These are phyloP conservation scores for Trebouxia sp. DNA, from an alignment of 139 green algal genomes.

Conservation along the genomic window DNA sequence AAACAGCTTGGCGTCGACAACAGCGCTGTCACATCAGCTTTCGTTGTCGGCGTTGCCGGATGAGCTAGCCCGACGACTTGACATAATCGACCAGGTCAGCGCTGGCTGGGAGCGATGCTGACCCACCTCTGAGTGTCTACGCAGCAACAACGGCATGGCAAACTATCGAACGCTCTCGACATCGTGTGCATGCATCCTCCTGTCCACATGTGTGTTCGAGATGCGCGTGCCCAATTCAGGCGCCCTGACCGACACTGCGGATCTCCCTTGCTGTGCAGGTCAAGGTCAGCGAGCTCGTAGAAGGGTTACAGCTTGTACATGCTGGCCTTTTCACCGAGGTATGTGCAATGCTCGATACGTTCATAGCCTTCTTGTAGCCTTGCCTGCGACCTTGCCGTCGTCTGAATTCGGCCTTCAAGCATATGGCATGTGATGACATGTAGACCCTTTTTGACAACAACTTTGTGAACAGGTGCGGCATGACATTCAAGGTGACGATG, in stretches of 20 bases:
- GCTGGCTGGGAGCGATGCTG: too few species aligned
- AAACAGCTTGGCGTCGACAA: constrained; percentile 3
- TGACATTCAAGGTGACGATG: constrained; percentile 20
- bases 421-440: too few species aligned
- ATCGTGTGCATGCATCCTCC: neutral
- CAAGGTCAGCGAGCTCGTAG: constrained; percentile 11
- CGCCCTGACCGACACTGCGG: too few species aligned
- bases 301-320: constrained; percentile 16
- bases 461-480: constrained; percentile 39
- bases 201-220: neutral
- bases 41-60: neutral
- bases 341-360: neutral
- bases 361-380: neutral
- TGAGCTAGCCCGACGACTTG: neutral
- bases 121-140: neutral
- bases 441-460: too few species aligned
- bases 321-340: constrained; percentile 17
- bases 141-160: neutral
- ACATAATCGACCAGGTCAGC: neutral
- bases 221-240: neutral
- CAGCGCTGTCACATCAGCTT: neutral
- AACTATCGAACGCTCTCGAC: neutral
- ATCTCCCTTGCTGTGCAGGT: neutral
- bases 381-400: neutral
- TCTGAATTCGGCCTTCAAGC: too few species aligned